Base-by-base conservation (phyloP, 2,329 filamentous ascomycete species). In the Fusarium transvaalense region DNA sequence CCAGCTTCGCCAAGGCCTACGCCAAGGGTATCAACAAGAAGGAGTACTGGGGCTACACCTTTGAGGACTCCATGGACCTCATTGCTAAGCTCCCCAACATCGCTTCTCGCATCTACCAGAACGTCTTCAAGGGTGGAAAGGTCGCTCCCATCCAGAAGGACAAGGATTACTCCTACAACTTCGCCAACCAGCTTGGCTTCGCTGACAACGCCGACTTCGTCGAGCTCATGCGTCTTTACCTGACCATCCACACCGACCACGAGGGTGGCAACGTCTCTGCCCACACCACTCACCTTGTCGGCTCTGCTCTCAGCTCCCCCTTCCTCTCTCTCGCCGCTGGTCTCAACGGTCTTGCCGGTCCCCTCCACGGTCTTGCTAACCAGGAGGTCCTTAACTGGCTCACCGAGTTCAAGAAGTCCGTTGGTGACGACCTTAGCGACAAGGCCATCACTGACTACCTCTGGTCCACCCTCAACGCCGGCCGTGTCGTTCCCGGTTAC, bases 81-180 rank as follows among this genome's bases (percentile, higher is more conserved):
- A 99, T 99, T 81, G 96, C 96, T 80, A 98, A 98, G 91, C 92
- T 99, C 76, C 96, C 96, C 81, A 97, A 93, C 82, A 97, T 99
- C 78, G 96, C 96, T 71, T 87, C 96, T 71, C 93, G 94, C 86
- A 99, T 99, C 89, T 99, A 99, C 91, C 96, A 97, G 87, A 99
- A 99, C 83, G 91, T 98, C 82, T 99, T 97, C 93, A 97, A 98
- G 91, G 96, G 97, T 79, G 96, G 96, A 85, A 98, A 98, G 91
- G 95, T 99, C 74, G 92, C 93, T 65, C 82, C 94, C 57, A 89
- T 97, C 81, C 91, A 98, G 88, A 97, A 97, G 89, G 95, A 98
- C 86, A 96, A 98, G 92, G 96, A 99, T 82, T 99, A 97, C 87
- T 89, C 91, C 77, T 99, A 91, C 92, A 99, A 99, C 92, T 92